Percentiles rank a stretch among this genome's conserved stretches.
Evolutionary conservation across 139 green algal species (phyloP).

Genomic region (Yamagishiella unicocca): DNA sequence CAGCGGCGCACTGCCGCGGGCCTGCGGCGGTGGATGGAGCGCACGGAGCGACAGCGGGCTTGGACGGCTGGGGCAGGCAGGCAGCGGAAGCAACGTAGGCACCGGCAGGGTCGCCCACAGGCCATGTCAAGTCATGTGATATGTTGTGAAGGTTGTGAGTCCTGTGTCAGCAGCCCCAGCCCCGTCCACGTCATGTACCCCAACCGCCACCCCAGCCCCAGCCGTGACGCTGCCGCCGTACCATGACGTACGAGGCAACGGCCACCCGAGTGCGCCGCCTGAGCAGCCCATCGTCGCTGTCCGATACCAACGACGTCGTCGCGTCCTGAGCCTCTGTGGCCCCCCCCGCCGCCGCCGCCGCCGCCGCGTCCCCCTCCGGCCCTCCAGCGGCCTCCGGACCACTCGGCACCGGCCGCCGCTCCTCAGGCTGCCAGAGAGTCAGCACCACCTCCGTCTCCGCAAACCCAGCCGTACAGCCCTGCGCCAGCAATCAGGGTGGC

Average conservation of each 20-base stretch:
- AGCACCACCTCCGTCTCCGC: conserved; percentile 29
- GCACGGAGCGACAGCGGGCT: background rate
- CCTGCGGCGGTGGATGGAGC: background rate
- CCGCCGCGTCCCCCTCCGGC: background rate
- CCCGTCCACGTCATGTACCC: no score
- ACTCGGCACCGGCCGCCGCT: background rate
- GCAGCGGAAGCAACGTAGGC: no score
- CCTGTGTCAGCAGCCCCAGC: no score
- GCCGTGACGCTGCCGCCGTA: background rate
- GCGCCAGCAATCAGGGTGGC: no score
- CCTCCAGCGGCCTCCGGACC: background rate
- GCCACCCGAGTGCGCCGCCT: background rate
- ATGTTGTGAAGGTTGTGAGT: no score
- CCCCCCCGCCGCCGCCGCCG: background rate
- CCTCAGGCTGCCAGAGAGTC: background rate
- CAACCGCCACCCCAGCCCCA: no score
- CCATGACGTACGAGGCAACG: conserved; percentile 14
- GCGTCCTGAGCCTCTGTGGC: background rate
- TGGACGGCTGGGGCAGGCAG: no score
- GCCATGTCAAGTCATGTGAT: no score
- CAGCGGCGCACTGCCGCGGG: background rate
- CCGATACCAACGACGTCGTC: background rate
- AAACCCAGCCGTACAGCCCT: conserved; percentile 18
- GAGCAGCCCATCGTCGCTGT: background rate
- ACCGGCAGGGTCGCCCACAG: no score